Evolutionary conservation across 1,284 basidiomycete genomes (phyloP).

Genomic region (Tilletia setariae): DNA sequence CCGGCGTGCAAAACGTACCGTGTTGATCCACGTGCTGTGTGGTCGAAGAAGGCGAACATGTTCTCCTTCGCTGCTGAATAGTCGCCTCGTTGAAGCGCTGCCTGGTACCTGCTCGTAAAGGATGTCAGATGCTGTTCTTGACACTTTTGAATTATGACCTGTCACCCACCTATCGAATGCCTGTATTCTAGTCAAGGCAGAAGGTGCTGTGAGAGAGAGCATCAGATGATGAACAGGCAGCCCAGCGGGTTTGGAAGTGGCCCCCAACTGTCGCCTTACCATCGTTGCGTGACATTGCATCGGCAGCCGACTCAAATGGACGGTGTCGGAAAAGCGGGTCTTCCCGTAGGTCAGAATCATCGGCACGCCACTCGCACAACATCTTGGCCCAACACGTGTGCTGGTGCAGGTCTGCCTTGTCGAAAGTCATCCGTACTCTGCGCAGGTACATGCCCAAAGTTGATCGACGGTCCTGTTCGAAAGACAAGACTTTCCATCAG

Average conservation of each 20-base stretch:
- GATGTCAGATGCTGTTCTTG: not conserved
- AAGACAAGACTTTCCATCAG: too few species aligned
- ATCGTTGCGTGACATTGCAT: not conserved
- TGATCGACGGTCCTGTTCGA: not conserved
- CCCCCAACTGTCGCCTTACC: not conserved
- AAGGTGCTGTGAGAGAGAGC: not conserved
- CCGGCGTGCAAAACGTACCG: not conserved
- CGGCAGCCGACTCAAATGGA: not conserved
- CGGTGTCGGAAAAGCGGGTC: not conserved
- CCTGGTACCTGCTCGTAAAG: not conserved
- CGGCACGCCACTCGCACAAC: not conserved
- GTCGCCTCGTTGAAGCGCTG: slow-evolving; percentile 8
- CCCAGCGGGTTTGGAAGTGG: not conserved
- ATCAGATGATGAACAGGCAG: not conserved
- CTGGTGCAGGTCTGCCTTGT: slow-evolving; percentile 8
- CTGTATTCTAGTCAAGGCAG: slow-evolving; percentile 2
- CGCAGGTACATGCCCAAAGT: slow-evolving; percentile 2
- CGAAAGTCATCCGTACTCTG: not conserved
- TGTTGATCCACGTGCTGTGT: slow-evolving; percentile 10
- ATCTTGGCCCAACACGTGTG: not conserved
- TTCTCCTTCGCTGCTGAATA: slow-evolving; percentile 1
- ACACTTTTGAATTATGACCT: too few species aligned
- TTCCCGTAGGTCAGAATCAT: not conserved
- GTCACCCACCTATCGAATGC: not conserved
- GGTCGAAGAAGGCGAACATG: slow-evolving; percentile 13